Evolutionary conservation across 495 filamentous ascomycete genomes (phyloP), one percentile per base, ranked within the genome.

Genomic region (Massariosphaeria phaeospora): DNA sequence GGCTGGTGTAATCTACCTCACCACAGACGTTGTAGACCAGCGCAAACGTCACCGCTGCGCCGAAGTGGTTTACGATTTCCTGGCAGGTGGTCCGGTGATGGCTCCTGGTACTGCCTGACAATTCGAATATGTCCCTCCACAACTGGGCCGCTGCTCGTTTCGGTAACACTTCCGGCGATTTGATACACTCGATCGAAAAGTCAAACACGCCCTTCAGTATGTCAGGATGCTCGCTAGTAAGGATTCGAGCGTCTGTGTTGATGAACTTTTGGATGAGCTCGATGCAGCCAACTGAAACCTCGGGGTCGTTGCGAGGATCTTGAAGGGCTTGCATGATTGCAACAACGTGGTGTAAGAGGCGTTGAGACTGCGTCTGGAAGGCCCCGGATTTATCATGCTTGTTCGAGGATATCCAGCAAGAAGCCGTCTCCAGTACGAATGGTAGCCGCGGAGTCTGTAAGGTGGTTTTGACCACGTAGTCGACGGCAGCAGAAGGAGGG

Each of bases 71-170:
- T 17, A 52, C 49, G 24, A 62, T 65, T 2, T 58, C 46, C 29
- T 59, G 52, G 13, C 46, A 36, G 2, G 41, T 59, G 12, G 8
- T 18, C 36, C 59, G 57, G 15, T 58, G 21, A 17, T 27, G 25
- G 36, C 38, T 49, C 26, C 21, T 49, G 17, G 52, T 49, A 20
- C 49, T 36, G 3, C 29, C 38, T 8, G 35, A 25, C 23, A 50
- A 26, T 15, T 60, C 57, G 34, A 64, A 60, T 0, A 60, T 57
- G 17, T 64, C 56, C 20, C 47, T 82, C 90, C 91, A 96, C 61
- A 96, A 91, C 23, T 82, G 76, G 24, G 83, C 80, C 0, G 90
- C 84, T 3, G 88, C 81, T 31, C 78, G 79, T 66, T 96, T 91
- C 1, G 89, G 86, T 27, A 96, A 74, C 0, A 85, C 79, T 30